A percentile compares a stretch with the other conserved stretches of the same genome.
Evolutionary conservation across 169 alveolate species (phyloP).

Genomic region (Plasmodium billcollinsi): DNA sequence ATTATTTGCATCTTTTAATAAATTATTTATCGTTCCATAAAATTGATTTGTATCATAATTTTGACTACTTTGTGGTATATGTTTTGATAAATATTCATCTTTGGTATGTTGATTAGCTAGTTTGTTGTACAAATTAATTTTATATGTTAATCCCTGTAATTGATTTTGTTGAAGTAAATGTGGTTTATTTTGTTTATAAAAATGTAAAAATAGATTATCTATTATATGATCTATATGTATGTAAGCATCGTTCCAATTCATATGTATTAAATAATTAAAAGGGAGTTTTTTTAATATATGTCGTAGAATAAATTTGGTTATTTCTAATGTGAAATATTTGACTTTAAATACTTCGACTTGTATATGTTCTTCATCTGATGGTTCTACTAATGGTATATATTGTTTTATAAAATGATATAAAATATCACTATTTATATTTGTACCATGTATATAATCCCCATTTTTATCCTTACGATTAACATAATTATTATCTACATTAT

Average conservation of each 20-base stretch:
- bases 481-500: not conserved
- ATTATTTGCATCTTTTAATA: not conserved
- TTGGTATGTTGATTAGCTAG: not conserved
- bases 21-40: conserved; percentile 1
- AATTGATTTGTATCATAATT: not conserved
- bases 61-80: not conserved
- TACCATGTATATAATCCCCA: too few relatives aligned
- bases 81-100: not conserved
- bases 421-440: not conserved
- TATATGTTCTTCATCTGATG: conserved; percentile 1
- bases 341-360: conserved; percentile 16
- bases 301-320: conserved; percentile 24
- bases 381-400: conserved; percentile 5
- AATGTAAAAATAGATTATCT: not conserved
- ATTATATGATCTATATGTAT: conserved; percentile 19
- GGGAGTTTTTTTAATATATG: conserved; percentile 30
- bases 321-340: conserved; percentile 30
- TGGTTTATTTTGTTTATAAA: not conserved
- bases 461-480: too few relatives aligned
- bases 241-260: not conserved
- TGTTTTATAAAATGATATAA: conserved; percentile 7
- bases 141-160: conserved; percentile 13
- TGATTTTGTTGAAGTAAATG: not conserved
- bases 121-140: not conserved
- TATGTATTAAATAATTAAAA: not conserved